These are phyloP conservation scores for Sesbania bispinosa DNA, from an alignment of 306 rosid genomes.

Conservation along the genomic window DNA sequence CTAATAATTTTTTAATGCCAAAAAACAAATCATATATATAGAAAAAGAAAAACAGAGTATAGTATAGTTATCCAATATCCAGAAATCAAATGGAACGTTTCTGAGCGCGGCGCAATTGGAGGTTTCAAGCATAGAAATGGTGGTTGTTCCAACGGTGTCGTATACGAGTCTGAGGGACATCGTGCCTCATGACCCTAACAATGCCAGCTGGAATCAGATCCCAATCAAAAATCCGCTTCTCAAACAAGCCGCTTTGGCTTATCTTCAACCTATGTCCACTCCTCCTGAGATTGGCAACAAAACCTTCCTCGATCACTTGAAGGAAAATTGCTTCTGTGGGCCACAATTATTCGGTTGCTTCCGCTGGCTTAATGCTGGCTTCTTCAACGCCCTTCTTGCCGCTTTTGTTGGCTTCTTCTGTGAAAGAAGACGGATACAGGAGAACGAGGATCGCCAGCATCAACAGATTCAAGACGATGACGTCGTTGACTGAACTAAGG, in stretches of 20 bases:
- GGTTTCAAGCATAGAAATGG: constrained; percentile 37
- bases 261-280: constrained; percentile 56
- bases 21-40: too few relatives aligned
- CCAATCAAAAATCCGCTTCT: constrained; percentile 63
- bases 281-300: not conserved
- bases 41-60: too few relatives aligned
- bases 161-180: constrained; percentile 65
- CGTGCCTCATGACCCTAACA: constrained; percentile 15
- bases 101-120: not conserved
- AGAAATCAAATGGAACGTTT: not conserved
- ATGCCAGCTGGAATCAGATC: constrained; percentile 49
- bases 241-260: constrained; percentile 70
- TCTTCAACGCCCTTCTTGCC: not conserved
- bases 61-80: not conserved
- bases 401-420: not conserved
- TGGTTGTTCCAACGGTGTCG: constrained; percentile 5
- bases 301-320: constrained; percentile 17
- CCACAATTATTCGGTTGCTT: constrained; percentile 33
- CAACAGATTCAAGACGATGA: not conserved
- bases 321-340: constrained; percentile 22
- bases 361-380: constrained; percentile 17
- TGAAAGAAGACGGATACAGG: not conserved
- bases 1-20: too few relatives aligned
- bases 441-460: not conserved
- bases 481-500: not conserved